Evolutionary conservation across 768 basidiomycete genomes (phyloP).

Genomic region (Chlorophyllum brunneum): DNA sequence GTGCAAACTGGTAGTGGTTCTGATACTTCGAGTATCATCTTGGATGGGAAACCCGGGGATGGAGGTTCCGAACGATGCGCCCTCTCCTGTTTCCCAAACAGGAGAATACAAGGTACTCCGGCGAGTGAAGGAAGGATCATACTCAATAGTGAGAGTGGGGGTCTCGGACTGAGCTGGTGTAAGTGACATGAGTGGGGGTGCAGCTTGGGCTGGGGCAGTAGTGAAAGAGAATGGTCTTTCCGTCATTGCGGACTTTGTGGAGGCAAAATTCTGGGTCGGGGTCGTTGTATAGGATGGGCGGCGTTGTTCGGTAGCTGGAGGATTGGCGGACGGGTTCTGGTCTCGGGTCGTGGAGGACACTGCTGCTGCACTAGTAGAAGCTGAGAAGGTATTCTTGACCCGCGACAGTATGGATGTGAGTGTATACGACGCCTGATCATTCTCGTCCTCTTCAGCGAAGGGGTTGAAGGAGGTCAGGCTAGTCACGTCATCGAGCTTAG

Average conservation of each 20-base stretch:
- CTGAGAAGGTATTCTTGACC: constrained; percentile 75
- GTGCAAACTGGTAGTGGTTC: constrained; percentile 67
- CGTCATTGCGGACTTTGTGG: constrained; percentile 40
- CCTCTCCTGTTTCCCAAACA: constrained; percentile 51
- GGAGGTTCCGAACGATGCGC: constrained; percentile 59
- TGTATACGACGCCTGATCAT: constrained; percentile 83
- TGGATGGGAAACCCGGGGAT: constrained; percentile 93
- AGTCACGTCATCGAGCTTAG: constrained; percentile 61
- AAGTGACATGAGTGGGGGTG: constrained; percentile 81
- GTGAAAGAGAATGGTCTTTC: constrained; percentile 61
- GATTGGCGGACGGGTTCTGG: constrained; percentile 26
- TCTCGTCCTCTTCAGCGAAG: constrained; percentile 90
- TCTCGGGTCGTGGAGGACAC: constrained; percentile 24
- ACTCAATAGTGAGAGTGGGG: constrained; percentile 63
- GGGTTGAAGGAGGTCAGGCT: constrained; percentile 87
- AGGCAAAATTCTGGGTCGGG: constrained; percentile 46
- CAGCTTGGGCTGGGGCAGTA: constrained; percentile 51
- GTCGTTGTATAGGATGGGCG: constrained; percentile 51
- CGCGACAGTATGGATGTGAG: constrained; percentile 76
- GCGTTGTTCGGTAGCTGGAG: constrained; percentile 42
- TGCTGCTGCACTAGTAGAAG: constrained; percentile 44
- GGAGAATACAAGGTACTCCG: constrained; percentile 47
- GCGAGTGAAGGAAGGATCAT: constrained; percentile 56
- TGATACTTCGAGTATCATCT: constrained; percentile 86
- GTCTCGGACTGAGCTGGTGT: constrained; percentile 83